Percentiles rank a stretch among this genome's conserved stretches.
Evolutionary conservation across 495 filamentous ascomycete genomes (phyloP).

Genomic region (Neurospora cerealis): DNA sequence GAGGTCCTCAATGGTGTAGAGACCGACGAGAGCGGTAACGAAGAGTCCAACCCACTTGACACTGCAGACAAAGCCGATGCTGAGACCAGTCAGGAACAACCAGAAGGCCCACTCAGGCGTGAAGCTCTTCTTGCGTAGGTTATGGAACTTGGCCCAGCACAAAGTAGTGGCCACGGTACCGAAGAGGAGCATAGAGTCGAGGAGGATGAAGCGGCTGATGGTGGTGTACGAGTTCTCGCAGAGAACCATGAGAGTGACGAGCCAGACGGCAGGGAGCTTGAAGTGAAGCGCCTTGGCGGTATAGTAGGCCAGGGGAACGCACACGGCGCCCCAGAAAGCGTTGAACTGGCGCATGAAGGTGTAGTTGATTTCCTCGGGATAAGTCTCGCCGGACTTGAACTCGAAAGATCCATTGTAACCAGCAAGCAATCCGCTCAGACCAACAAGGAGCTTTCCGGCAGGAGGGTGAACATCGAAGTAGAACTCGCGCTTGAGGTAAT

Average conservation of each 20-base stretch:
- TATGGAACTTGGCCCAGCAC: conserved; percentile 94
- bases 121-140: conserved; percentile 73
- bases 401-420: conserved; percentile 99
- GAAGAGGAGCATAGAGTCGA: conserved; percentile 96
- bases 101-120: conserved; percentile 83
- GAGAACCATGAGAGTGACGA: conserved; percentile 91
- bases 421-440: conserved; percentile 86
- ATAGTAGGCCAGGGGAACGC: conserved; percentile 89
- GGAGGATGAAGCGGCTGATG: conserved; percentile 92
- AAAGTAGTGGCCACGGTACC: conserved; percentile 95
- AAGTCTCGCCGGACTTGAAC: conserved; percentile 96
- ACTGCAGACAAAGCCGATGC: conserved; percentile 94
- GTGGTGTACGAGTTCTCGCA: conserved; percentile 99
- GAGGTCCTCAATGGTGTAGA: conserved; percentile 93
- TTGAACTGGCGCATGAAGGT: conserved; percentile 99
- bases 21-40: conserved; percentile 83
- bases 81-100: conserved; percentile 84
- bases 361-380: conserved; percentile 89
- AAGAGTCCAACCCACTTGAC: conserved; percentile 98
- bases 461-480: conserved; percentile 97
- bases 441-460: conserved; percentile 95
- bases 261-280: conserved; percentile 77
- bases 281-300: conserved; percentile 87
- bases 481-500: conserved; percentile 97
- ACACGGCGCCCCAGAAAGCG: conserved; percentile 83